phyloP scores from a whole-genome alignment of 768 basidiomycete species.

The Tricholoma bakamatsutake region DNA sequence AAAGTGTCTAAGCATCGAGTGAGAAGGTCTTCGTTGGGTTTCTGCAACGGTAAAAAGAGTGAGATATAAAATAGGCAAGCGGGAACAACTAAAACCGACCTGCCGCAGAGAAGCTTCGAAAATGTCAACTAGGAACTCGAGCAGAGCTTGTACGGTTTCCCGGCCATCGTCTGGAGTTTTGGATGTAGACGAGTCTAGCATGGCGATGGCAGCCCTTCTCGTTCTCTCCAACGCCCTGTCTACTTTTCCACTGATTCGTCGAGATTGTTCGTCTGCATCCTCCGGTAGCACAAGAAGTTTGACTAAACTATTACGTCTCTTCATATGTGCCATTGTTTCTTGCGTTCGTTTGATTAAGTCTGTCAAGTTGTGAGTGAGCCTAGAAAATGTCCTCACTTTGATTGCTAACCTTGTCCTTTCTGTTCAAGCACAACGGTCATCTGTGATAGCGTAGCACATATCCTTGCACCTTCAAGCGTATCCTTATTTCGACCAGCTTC shows the following conservation, averaged over 20 bases:
- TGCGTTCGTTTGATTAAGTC: conserved; percentile 11
- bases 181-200: conserved; percentile 31
- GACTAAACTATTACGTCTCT: conserved; percentile 9
- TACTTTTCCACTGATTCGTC: conserved; percentile 43
- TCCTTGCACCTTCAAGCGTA: conserved; percentile 24
- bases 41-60: conserved; percentile 12
- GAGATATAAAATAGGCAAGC: background rate
- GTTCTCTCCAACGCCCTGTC: conserved; percentile 57
- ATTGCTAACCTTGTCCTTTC: conserved; percentile 11
- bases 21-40: conserved; percentile 27
- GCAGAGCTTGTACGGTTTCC: conserved; percentile 20
- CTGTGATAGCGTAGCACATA: conserved; percentile 40
- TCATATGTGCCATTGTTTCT: conserved; percentile 17
- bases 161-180: conserved; percentile 5
- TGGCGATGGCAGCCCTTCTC: conserved; percentile 42
- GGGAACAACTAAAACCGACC: background rate
- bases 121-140: conserved; percentile 29
- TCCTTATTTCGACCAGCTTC: background rate
- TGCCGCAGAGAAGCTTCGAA: conserved; percentile 27
- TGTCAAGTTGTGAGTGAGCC: conserved; percentile 2
- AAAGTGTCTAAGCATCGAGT: conserved; percentile 48
- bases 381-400: background rate
- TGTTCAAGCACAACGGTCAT: conserved; percentile 34
- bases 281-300: conserved; percentile 8
- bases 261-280: conserved; percentile 26